Percentiles rank a stretch among this genome's conserved stretches.
Conservation (phyloP, 1,284 basidiomycete species). For the Sanghuangporus baumii region DNA sequence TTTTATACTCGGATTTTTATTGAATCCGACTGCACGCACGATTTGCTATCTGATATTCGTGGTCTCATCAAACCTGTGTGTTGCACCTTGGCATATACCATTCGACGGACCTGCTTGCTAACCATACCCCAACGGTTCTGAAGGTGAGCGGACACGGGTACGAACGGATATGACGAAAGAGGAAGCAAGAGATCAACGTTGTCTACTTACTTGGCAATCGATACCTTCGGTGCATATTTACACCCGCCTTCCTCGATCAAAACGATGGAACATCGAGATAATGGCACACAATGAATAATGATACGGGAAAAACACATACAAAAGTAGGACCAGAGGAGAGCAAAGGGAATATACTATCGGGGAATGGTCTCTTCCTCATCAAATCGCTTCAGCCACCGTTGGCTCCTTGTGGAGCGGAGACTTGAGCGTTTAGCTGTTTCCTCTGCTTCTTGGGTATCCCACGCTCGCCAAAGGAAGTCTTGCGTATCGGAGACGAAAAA, state of each 20-base stretch:
- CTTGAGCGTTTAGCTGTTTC: slow-evolving; percentile 22
- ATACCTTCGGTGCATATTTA: too few species aligned
- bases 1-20: background rate
- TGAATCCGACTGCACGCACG: too few species aligned
- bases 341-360: background rate
- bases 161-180: too few species aligned
- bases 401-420: slow-evolving; percentile 21
- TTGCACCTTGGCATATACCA: too few species aligned
- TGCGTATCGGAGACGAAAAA: slow-evolving; percentile 78
- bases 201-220: too few species aligned
- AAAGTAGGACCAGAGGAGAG: background rate
- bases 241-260: background rate
- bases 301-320: background rate
- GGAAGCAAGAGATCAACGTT: too few species aligned
- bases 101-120: too few species aligned
- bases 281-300: background rate
- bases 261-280: background rate
- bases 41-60: too few species aligned
- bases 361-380: slow-evolving; percentile 18
- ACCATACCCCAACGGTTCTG: too few species aligned
- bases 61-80: too few species aligned
- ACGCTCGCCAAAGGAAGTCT: slow-evolving; percentile 48
- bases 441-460: slow-evolving; percentile 32
- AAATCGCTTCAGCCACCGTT: slow-evolving; percentile 29
- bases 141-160: too few species aligned